Conservation (phyloP, 768 basidiomycete species). For the Tephrocybe sp. region DNA sequence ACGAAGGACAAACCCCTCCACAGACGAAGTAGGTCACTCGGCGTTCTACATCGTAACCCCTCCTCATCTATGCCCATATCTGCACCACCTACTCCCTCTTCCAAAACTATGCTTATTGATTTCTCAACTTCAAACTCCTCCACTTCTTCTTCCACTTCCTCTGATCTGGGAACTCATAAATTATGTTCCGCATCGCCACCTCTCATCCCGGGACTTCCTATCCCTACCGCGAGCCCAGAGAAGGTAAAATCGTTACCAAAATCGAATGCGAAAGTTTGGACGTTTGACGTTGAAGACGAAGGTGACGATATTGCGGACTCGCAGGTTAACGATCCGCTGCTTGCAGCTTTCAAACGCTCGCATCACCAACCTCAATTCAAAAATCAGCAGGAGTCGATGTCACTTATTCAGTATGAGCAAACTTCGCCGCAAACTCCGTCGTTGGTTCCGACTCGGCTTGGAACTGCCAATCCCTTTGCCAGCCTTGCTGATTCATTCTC, state of each 20-base stretch:
- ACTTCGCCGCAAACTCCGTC: constrained; percentile 1
- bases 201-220: constrained; percentile 21
- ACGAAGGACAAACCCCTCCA: constrained; percentile 14
- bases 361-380: not conserved
- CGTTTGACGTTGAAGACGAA: constrained; percentile 16
- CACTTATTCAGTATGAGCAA: constrained; percentile 7
- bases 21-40: constrained; percentile 21
- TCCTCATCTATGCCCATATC: constrained; percentile 6
- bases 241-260: not conserved
- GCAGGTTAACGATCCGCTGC: constrained; percentile 4
- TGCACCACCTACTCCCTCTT: constrained; percentile 16
- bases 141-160: constrained; percentile 15
- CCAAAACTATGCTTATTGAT: constrained; percentile 19
- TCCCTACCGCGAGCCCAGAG: constrained; percentile 12
- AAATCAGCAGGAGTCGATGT: not conserved
- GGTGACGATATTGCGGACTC: constrained; percentile 9
- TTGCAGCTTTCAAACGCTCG: constrained; percentile 15
- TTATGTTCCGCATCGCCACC: constrained; percentile 13
- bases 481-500: constrained; percentile 4
- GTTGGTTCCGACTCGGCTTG: constrained; percentile 6
- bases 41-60: constrained; percentile 6
- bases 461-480: constrained; percentile 12
- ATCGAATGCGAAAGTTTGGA: constrained; percentile 9
- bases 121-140: constrained; percentile 19
- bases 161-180: constrained; percentile 21